Base-by-base conservation (phyloP, 306 rosid genomes). In the Cicer yamashitae region DNA sequence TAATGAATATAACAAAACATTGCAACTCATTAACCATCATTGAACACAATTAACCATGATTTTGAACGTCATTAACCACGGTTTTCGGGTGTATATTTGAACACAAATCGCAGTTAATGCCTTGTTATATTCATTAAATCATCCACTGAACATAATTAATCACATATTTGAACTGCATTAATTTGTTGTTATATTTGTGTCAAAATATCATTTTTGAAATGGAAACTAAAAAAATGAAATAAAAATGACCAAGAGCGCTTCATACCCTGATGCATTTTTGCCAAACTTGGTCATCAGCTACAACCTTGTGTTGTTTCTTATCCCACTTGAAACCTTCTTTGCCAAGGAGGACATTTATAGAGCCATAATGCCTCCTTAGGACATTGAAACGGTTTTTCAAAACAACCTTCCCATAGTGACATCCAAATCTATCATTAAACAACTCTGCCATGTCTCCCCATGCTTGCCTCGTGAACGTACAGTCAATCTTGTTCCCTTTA, bases 261-360 rank as follows among this genome's bases (percentile, higher is more conserved):
- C 43, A 71, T 73, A 88, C 89, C 83, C 61, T 73, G 82, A 88
- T 73, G 68, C 83, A 88, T 14, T 83, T 64, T 60, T 81, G 51
- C 91, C 91, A 88, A 34, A 58, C 70, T 58, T 44, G 73, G 56
- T 85, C 91, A 79, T 85, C 79, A 70, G 86, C 89, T 30, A 85
- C 85, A 70, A 85, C 85, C 59, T 79, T 88, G 5, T 70, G 84
- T 25, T 88, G 78, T 15, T 39, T 74, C 56, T 60, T 63, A 79
- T 88, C 86, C 91, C 91, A 85, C 11, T 70, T 81, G 46, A 83
- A 85, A 11, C 89, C 89, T 65, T 79, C 82, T 79, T 83, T 83
- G 69, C 77, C 66, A 66, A 88, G 91, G 51, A 83, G 86, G 37
- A 12, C 58, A 57, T 81, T 72, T 60, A 88, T 70, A 59, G 82